Base-by-base conservation (phyloP, 2,329 filamentous ascomycete species). In the Paecilomyces dactylethromorphus region DNA sequence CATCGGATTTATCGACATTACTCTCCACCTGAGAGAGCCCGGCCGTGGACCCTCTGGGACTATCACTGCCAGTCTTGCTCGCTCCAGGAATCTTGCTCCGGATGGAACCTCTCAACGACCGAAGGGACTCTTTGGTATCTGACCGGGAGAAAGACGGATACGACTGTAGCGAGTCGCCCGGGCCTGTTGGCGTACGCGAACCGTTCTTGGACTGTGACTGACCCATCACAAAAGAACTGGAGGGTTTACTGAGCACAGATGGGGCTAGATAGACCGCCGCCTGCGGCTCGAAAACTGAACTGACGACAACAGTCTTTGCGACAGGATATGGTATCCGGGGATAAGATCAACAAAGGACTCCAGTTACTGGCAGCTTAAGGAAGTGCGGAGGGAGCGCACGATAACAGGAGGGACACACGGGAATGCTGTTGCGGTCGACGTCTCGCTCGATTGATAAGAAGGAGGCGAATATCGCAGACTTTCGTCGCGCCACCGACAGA, bases 71-170 rank as follows among this genome's bases (percentile, higher is more conserved):
- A 70, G 72, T 69, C 7, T 72, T 61, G 62, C 58, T 56, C 4
- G 62, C 65, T 21, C 89, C 90, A 1, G 90, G 91, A 60, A 96
- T 97, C 78, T 97, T 97, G 62, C 91, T 95, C 61, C 91, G 85
- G 65, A 97, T 84, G 8, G 84, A 84, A 45, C 87, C 88, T 65
- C 90, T 86, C 74, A 97, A 87, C 3, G 92, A 97, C 64, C 92
- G 89, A 32, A 89, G 86, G 6, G 92, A 97, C 65, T 96, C 92
- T 73, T 92, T 93, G 29, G 93, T 97, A 72, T 97, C 93, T 58
- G 92, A 91, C 72, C 89, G 89, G 77, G 88, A 90, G 73, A 97
- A 93, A 29, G 93, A 96, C 29, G 92, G 93, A 74, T 94, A 96
- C 31, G 91, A 90, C 74, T 91, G 88, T 60, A 97, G 79, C 61